These are phyloP conservation scores for Apiospora koreana DNA, from an alignment of 2,329 filamentous ascomycete species.

Conservation along the genomic window DNA sequence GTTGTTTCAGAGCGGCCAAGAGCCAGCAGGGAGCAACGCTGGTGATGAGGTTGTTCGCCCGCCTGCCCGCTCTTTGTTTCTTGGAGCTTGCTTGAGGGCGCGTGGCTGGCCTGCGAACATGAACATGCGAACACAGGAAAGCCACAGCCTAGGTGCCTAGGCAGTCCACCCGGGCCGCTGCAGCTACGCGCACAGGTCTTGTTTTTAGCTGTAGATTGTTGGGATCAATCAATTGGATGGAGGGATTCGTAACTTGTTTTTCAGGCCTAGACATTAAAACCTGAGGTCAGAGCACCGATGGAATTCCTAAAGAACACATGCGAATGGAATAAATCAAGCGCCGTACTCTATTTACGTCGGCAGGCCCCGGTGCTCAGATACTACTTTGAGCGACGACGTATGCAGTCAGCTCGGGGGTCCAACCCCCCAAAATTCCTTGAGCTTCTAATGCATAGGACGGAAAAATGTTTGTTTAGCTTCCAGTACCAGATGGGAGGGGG, in stretches of 20 bases:
- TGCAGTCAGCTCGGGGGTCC: neutral
- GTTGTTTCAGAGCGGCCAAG: neutral
- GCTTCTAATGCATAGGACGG: neutral
- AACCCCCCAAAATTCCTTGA: neutral
- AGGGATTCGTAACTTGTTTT: neutral
- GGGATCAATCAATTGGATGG: neutral
- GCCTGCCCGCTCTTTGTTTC: neutral
- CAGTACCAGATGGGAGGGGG: neutral
- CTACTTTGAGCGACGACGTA: neutral
- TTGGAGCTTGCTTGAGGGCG: neutral
- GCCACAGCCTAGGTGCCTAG: no score
- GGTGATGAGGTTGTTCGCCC: neutral
- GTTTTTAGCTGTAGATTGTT: neutral
- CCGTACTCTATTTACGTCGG: neutral
- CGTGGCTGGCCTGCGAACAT: neutral
- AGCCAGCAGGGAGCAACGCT: neutral
- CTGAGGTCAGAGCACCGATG: neutral
- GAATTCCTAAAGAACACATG: neutral
- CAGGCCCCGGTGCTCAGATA: neutral
- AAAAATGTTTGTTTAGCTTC: neutral
- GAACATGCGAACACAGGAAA: neutral
- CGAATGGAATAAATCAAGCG: neutral
- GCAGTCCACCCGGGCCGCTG: neutral
- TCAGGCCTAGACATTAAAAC: neutral
- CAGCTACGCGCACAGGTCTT: conserved; percentile 5